Percentiles rank a stretch among this genome's conserved stretches.
Evolutionary conservation across 139 green algal genomes (phyloP).

Genomic region (Chlamydomonas incerta): DNA sequence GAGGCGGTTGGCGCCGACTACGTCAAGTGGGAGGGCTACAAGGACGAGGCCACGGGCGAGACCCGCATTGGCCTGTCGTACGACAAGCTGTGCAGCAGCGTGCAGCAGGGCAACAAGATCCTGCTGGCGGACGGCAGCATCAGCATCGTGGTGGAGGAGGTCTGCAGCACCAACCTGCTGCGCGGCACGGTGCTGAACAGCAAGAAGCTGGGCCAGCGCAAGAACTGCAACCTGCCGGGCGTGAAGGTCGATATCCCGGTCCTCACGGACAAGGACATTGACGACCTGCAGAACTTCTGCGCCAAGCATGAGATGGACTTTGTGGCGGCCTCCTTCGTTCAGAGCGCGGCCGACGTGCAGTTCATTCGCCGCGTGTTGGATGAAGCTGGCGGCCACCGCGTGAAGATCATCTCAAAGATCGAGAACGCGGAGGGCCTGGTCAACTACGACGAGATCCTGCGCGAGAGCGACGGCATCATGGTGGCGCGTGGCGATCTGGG

Average conservation of each 20-base stretch:
- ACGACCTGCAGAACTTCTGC: conserved; percentile 70
- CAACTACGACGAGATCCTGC: conserved; percentile 68
- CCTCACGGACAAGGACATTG: conserved; percentile 77
- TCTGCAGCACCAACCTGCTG: conserved; percentile 51
- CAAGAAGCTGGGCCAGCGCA: conserved; percentile 65
- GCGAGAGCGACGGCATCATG: conserved; percentile 76
- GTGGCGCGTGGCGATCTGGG: conserved; percentile 73
- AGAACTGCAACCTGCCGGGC: conserved; percentile 81
- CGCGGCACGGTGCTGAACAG: conserved; percentile 62
- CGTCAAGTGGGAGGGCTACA: conserved; percentile 61
- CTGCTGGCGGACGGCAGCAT: conserved; percentile 74
- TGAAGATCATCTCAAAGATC: conserved; percentile 78
- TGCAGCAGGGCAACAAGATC: conserved; percentile 66
- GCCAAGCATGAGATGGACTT: conserved; percentile 66
- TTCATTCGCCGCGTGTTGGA: conserved; percentile 70
- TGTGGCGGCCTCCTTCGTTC: conserved; percentile 70
- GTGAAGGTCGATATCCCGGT: conserved; percentile 86
- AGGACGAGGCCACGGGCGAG: conserved; percentile 54
- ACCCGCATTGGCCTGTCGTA: conserved; percentile 72
- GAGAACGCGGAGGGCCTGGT: conserved; percentile 62
- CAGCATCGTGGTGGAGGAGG: conserved; percentile 60
- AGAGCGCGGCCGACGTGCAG: conserved; percentile 63
- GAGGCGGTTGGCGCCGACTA: conserved; percentile 69
- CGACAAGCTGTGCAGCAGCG: conserved; percentile 67
- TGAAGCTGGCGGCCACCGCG: conserved; percentile 54